phyloP scores from a whole-genome alignment of 352 stramenopile genomes.

The Thalassiosira mediterranea region DNA sequence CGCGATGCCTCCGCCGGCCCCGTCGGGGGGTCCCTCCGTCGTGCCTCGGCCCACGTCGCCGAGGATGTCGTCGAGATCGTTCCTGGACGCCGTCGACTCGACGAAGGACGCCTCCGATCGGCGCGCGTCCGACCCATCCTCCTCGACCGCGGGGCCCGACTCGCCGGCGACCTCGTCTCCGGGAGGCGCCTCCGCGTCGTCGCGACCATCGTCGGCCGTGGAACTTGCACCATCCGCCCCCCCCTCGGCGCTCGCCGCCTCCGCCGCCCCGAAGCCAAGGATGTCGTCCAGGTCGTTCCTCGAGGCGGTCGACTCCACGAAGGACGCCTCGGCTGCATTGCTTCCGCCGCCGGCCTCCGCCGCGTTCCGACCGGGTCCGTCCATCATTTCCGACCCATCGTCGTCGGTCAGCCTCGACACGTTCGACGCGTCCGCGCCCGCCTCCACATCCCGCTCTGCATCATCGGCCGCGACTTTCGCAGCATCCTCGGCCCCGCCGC shows the following conservation, averaged over 20 bases:
- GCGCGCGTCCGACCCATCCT: background rate
- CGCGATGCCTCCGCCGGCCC: background rate
- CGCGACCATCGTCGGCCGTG: conserved; percentile 6
- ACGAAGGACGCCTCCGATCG: conserved; percentile 17
- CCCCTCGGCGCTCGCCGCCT: conserved; percentile 2
- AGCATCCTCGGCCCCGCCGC: no score
- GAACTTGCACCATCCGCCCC: conserved; percentile 6
- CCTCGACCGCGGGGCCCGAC: background rate
- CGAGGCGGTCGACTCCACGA: conserved; percentile 37
- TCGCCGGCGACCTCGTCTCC: background rate
- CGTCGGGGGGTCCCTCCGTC: conserved; percentile 1
- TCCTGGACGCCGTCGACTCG: conserved; percentile 41
- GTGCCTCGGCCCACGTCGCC: no score
- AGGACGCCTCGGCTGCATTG: no score
- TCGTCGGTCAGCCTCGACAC: conserved; percentile 10
- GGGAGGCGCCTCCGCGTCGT: background rate
- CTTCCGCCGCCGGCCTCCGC: no score
- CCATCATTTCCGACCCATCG: no score
- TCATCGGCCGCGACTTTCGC: no score
- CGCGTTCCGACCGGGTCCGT: no score
- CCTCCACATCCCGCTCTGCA: no score
- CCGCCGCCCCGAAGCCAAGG: no score
- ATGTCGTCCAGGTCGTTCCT: conserved; percentile 37
- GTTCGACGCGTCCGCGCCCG: background rate
- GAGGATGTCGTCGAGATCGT: conserved; percentile 40